phyloP scores from a whole-genome alignment of 495 filamentous ascomycete species.

The Aspergillus kassunensis region DNA sequence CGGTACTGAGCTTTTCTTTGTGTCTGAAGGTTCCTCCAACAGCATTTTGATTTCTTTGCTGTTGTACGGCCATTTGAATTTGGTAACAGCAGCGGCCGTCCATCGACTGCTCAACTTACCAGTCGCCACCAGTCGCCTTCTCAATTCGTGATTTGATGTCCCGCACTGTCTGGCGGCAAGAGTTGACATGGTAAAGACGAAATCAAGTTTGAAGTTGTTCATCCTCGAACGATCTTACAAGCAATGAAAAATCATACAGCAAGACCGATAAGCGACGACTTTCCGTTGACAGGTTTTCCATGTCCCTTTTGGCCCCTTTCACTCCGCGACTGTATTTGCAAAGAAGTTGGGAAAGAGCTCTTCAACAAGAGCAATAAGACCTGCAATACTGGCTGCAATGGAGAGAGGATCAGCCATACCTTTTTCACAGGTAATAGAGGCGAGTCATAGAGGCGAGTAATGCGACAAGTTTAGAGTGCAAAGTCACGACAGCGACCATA shows the following conservation, averaged over 20 bases:
- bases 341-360: neutral
- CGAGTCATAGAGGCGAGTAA: neutral
- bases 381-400: neutral
- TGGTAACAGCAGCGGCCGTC: neutral
- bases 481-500: too few relatives aligned
- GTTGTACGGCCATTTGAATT: slow-evolving; percentile 1
- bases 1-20: neutral
- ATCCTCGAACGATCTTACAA: neutral
- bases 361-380: neutral
- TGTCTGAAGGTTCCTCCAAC: neutral
- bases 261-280: neutral
- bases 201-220: neutral
- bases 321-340: neutral
- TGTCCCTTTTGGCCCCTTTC: neutral
- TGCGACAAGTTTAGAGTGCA: too few relatives aligned
- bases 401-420: slow-evolving; percentile 4
- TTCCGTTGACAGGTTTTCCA: neutral
- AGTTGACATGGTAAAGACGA: neutral
- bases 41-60: neutral
- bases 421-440: too few relatives aligned
- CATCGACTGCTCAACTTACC: neutral
- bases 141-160: neutral
- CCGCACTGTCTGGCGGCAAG: neutral
- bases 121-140: neutral
- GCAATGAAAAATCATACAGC: slow-evolving; percentile 1